Percentiles rank a stretch among this genome's conserved stretches.
Evolutionary conservation across 805 yeast genomes (phyloP).

Genomic region (Schwanniomyces polymorphus): DNA sequence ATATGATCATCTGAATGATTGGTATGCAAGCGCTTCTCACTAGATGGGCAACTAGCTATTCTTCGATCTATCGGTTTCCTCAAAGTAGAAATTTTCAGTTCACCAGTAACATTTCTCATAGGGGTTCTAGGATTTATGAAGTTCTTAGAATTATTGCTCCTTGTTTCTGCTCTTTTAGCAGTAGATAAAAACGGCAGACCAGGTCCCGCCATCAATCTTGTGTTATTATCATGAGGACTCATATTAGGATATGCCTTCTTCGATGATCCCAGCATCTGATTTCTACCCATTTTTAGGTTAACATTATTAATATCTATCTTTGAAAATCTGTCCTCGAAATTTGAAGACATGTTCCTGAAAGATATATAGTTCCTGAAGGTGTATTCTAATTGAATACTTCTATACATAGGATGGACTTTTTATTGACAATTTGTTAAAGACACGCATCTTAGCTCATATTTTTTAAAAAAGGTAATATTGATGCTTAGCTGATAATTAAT

Average conservation of each 20-base stretch:
- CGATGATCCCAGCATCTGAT: not conserved
- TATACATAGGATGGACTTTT: not conserved
- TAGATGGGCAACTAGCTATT: constrained; percentile 16
- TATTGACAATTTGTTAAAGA: constrained; percentile 1
- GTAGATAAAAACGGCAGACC: constrained; percentile 11
- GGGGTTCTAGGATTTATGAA: constrained; percentile 15
- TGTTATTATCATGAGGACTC: constrained; percentile 12
- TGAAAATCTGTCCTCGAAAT: constrained; percentile 31
- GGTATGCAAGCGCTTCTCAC: constrained; percentile 15
- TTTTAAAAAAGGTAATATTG: not conserved
- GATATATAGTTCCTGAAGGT: constrained; percentile 1
- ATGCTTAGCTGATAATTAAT: not conserved
- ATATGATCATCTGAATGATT: constrained; percentile 9
- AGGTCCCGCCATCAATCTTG: not conserved
- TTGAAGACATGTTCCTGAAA: constrained; percentile 15
- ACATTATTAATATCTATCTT: constrained; percentile 20
- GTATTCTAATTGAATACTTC: not conserved
- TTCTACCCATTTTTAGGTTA: not conserved
- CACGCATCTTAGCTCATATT: not conserved
- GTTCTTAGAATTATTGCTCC: not conserved
- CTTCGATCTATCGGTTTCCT: constrained; percentile 11
- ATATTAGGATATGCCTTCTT: constrained; percentile 20
- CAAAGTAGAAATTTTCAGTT: constrained; percentile 11
- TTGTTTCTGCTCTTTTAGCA: constrained; percentile 20
- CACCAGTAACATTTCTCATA: constrained; percentile 9